A percentile compares a stretch with the other conserved stretches of the same genome.
Conservation (phyloP, 169 alveolate species). For the Plasmodium vinckei region DNA sequence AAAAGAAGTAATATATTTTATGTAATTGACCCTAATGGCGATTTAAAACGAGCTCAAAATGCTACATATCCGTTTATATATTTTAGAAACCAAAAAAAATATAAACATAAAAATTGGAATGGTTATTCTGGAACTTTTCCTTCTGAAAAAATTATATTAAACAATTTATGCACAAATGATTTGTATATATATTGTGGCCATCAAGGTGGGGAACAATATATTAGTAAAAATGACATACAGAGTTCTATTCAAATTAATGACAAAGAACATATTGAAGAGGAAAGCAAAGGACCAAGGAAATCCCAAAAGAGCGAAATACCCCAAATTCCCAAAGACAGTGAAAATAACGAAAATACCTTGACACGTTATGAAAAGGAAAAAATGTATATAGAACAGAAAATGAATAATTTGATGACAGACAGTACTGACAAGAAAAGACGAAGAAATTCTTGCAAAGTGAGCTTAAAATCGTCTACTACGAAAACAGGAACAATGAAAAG, state of each 20-base stretch:
- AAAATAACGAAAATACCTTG: background rate
- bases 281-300: background rate
- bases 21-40: conserved; percentile 76
- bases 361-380: background rate
- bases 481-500: conserved; percentile 26
- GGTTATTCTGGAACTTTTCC: conserved; percentile 74
- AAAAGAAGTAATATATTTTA: conserved; percentile 68
- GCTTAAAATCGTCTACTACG: background rate
- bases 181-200: conserved; percentile 83
- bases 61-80: conserved; percentile 74
- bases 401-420: background rate
- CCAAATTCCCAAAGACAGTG: background rate
- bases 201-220: conserved; percentile 84
- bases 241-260: conserved; percentile 36
- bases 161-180: conserved; percentile 76
- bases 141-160: conserved; percentile 43
- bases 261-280: background rate
- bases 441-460: conserved; percentile 17
- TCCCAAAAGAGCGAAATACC: background rate
- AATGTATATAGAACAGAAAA: background rate
- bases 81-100: conserved; percentile 66
- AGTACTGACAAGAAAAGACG: conserved; percentile 22
- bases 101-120: conserved; percentile 74
- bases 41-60: conserved; percentile 73
- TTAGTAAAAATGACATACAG: conserved; percentile 75